Evolutionary conservation across 2,329 filamentous ascomycete genomes (phyloP), one percentile per base, ranked within the genome.

Genomic region (Epichloe scottii): DNA sequence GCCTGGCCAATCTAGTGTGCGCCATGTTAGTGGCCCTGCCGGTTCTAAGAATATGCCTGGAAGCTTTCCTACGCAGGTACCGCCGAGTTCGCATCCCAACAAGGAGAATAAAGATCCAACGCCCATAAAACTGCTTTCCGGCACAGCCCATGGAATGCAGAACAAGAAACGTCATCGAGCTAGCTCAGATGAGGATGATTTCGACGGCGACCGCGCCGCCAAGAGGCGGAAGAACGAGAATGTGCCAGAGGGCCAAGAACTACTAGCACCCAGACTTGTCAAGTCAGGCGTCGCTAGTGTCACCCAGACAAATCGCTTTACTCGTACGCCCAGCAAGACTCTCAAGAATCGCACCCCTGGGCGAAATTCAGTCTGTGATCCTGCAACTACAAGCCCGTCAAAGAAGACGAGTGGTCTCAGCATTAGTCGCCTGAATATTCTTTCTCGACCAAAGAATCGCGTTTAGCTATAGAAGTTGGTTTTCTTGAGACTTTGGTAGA

Each of bases 121-220:
- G 19, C 57, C 60, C 4, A 58, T 58, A 23, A 64, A 65, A 43
- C 37, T 71, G 62, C 60, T 74, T 48, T 59, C 64, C n/a, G 72
- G 72, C 39, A 72, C 80, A 38, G 72, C 78, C 3, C 81, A 84
- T 57, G 81, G 81, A 17, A 77, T 85, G 66, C 65, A 71, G 7
- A 84, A 79, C 68, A 84, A 85, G 71, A 85, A 83, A 67, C 77
- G 81, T 26, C 73, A 76, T 58, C 73, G 81, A n/a, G 73, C 74
- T 15, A 74, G 67, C 49, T 74, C 72, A 46, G 78, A 80, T 41
- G 77, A 78, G 50, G 78, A 81, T 49, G 74, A 78, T 35, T 70
- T 75, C 54, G 72, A 68, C 3, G 65, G 62, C 2, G 68, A 74
- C 52, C 74, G 77, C 14, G 75, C 74, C 2, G 68, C 72, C 26